These are phyloP conservation scores for Speleostelium caveatum DNA, from an alignment of 78 protist genomes.

Conservation along the genomic window DNA sequence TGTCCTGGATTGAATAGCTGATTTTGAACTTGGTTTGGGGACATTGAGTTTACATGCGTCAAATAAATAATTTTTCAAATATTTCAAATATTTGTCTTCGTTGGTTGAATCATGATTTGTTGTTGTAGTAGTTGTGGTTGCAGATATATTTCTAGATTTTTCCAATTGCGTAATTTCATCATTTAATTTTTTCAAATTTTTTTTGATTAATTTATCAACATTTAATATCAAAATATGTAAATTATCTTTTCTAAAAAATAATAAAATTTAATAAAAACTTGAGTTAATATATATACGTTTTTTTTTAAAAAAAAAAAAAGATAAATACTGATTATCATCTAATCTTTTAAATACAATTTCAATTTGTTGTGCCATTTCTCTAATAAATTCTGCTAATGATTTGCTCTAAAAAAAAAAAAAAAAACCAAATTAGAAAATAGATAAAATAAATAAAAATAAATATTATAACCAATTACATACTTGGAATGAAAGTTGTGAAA, in stretches of 20 bases:
- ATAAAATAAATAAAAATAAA: not conserved
- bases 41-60: not conserved
- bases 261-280: too few relatives aligned
- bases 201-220: conserved; percentile 20
- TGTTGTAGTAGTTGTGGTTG: not conserved
- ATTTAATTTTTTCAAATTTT: conserved; percentile 25
- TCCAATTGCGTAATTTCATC: conserved; percentile 45
- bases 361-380: not conserved
- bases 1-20: conserved; percentile 30
- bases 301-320: not conserved
- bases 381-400: conserved; percentile 25
- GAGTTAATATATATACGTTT: not conserved
- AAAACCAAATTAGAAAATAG: not conserved
- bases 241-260: too few relatives aligned
- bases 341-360: conserved; percentile 29
- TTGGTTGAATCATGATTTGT: conserved; percentile 2
- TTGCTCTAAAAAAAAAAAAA: not conserved
- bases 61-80: conserved; percentile 20
- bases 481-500: conserved; percentile 42
- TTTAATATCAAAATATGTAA: conserved; percentile 1
- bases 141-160: not conserved
- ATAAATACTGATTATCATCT: conserved; percentile 23
- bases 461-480: not conserved
- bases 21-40: not conserved
- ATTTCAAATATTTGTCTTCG: conserved; percentile 12